phyloP scores from a whole-genome alignment of 73 alveolate species.

The Paramecium sonneborni region DNA sequence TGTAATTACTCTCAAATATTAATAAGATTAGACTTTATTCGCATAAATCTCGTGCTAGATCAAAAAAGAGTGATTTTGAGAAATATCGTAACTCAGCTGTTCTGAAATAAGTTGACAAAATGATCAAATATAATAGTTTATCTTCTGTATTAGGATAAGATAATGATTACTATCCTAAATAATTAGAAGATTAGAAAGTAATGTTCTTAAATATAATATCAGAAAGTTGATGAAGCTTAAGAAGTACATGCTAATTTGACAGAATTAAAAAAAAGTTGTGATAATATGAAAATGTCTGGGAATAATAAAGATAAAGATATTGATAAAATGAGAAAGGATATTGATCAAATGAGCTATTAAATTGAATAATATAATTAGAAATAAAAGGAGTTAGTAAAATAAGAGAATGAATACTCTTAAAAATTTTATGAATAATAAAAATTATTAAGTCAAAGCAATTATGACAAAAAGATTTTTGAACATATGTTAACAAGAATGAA shows the following conservation, averaged over 20 bases:
- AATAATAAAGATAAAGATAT: not conserved
- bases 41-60: not conserved
- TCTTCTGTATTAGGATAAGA: not conserved
- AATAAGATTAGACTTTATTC: slow-evolving; percentile 24
- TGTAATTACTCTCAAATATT: not conserved
- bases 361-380: not conserved
- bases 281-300: not conserved
- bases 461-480: slow-evolving; percentile 29
- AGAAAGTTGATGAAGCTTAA: slow-evolving; percentile 46
- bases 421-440: not conserved
- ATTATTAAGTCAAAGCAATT: not conserved
- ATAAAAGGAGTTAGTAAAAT: not conserved
- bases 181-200: slow-evolving; percentile 46
- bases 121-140: not conserved
- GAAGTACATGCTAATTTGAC: slow-evolving; percentile 58
- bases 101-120: not conserved
- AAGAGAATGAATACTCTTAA: not conserved
- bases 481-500: slow-evolving; percentile 66
- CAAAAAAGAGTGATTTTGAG: not conserved
- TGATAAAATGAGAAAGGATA: slow-evolving; percentile 45
- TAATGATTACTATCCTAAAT: slow-evolving; percentile 42
- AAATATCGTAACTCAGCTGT: not conserved
- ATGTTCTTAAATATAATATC: not conserved
- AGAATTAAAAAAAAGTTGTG: slow-evolving; percentile 50
- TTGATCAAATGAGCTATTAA: not conserved